Evolutionary conservation across 768 basidiomycete genomes (phyloP).

Genomic region (Coprinellus micaceus): DNA sequence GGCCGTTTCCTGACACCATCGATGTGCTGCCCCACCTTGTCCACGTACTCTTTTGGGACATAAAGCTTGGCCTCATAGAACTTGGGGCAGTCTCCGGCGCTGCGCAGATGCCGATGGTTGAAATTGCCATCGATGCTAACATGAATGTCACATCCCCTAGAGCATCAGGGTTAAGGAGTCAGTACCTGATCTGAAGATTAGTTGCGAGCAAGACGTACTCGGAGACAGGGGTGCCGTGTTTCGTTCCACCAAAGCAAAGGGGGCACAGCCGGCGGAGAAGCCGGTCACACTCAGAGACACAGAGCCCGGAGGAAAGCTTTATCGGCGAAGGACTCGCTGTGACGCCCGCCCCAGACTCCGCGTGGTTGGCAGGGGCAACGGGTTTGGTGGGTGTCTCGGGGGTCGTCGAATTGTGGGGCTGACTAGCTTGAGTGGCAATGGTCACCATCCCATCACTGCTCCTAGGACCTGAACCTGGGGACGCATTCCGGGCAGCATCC

Average conservation of each 20-base stretch:
- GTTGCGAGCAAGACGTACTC: too few species aligned
- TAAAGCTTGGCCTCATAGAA: not conserved
- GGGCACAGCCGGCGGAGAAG: constrained; percentile 27
- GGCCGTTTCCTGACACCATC: not conserved
- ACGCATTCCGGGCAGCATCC: too few species aligned
- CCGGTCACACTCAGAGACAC: constrained; percentile 11
- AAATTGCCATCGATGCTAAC: constrained; percentile 37
- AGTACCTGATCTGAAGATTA: not conserved
- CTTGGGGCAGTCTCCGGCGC: not conserved
- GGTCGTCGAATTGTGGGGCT: too few species aligned
- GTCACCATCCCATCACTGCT: too few species aligned
- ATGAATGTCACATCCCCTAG: constrained; percentile 36
- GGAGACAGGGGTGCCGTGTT: constrained; percentile 20
- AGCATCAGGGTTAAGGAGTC: not conserved
- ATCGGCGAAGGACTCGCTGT: too few species aligned
- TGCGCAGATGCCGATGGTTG: constrained; percentile 30
- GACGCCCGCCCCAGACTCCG: too few species aligned
- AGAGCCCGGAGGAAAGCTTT: too few species aligned
- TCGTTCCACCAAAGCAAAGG: constrained; percentile 29
- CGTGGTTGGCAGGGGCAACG: too few species aligned
- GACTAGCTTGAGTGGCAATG: too few species aligned
- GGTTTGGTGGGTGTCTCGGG: too few species aligned
- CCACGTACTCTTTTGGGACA: constrained; percentile 1
- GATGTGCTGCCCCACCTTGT: constrained; percentile 1
- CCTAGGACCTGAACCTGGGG: too few species aligned